Conservation (phyloP, 768 basidiomycete species). For the Boletus pseudopeckii region DNA sequence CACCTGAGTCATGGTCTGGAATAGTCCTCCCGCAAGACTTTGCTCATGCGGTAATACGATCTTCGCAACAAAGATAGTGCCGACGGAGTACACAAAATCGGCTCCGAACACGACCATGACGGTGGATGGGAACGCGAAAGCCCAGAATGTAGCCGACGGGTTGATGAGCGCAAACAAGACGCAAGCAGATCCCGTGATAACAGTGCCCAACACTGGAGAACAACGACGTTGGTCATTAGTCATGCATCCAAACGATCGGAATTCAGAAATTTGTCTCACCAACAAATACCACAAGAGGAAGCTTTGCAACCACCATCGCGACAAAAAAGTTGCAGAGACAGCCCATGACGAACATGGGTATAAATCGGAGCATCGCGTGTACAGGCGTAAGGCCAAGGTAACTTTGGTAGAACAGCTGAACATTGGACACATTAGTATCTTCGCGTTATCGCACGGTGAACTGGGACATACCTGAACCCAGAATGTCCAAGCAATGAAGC, state of each 20-base stretch:
- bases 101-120: constrained; percentile 66
- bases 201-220: constrained; percentile 47
- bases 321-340: constrained; percentile 62
- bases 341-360: constrained; percentile 72
- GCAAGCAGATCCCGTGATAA: constrained; percentile 53
- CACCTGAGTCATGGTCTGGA: constrained; percentile 77
- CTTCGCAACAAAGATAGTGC: constrained; percentile 73
- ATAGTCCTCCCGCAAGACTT: constrained; percentile 69
- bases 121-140: constrained; percentile 68
- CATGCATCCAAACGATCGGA: not conserved
- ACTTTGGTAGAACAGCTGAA: constrained; percentile 68
- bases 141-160: constrained; percentile 63
- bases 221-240: not conserved
- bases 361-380: constrained; percentile 57
- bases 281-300: constrained; percentile 55
- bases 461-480: constrained; percentile 40
- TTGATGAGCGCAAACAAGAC: constrained; percentile 68
- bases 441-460: not conserved
- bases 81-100: constrained; percentile 72
- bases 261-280: constrained; percentile 35
- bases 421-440: not conserved
- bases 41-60: constrained; percentile 66
- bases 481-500: constrained; percentile 53
- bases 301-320: constrained; percentile 51
- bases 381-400: constrained; percentile 55